Conservation (phyloP, 2,329 filamentous ascomycete species). For the Zasmidium cellare region DNA sequence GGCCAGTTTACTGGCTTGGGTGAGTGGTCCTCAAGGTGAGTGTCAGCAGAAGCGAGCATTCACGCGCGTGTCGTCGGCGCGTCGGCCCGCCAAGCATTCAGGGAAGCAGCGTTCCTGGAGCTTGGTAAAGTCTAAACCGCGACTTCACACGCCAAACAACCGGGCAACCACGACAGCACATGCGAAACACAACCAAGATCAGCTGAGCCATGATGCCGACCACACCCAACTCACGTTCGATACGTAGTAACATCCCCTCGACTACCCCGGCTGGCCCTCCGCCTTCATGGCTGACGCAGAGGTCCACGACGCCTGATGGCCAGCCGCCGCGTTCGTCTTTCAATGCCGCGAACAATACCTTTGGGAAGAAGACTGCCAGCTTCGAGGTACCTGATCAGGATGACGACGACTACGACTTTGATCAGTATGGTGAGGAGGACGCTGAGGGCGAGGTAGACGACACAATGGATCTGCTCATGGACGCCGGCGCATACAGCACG, state of each 20-base stretch:
- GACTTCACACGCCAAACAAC: background rate
- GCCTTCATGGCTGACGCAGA: constrained; percentile 32
- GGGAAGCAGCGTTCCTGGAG: background rate
- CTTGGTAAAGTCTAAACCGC: background rate
- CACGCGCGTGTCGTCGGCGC: background rate
- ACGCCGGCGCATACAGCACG: constrained; percentile 9
- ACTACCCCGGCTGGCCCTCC: constrained; percentile 39
- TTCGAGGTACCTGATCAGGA: constrained; percentile 36
- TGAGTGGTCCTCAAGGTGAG: background rate
- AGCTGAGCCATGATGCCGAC: constrained; percentile 13
- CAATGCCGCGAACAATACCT: constrained; percentile 30
- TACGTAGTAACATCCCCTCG: constrained; percentile 29
- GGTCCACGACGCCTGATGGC: constrained; percentile 37
- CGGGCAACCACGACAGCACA: background rate
- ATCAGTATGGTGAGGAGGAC: constrained; percentile 20
- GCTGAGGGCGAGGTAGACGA: constrained; percentile 38
- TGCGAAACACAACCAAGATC: no score
- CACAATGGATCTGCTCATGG: constrained; percentile 13
- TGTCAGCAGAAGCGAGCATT: background rate
- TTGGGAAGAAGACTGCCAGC: constrained; percentile 26
- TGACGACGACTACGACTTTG: constrained; percentile 33
- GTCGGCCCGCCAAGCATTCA: background rate
- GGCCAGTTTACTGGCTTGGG: no score
- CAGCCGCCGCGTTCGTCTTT: constrained; percentile 37
- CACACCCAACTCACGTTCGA: constrained; percentile 30